A percentile compares a stretch with the other conserved stretches of the same genome.
Evolutionary conservation across 352 stramenopile species (phyloP).

Genomic region (Phytophthora pisi): DNA sequence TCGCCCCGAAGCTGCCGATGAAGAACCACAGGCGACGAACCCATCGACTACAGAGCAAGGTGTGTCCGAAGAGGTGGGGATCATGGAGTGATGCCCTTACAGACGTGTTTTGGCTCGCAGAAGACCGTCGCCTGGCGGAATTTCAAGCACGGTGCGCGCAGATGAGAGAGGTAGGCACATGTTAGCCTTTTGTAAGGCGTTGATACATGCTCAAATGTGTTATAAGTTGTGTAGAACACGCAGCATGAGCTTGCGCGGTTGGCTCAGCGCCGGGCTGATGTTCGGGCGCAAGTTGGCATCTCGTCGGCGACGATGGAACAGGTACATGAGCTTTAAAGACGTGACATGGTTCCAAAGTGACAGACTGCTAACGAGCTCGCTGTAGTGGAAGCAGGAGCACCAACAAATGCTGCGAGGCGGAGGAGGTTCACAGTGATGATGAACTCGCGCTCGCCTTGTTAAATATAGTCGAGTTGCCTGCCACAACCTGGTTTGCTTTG

Average conservation of each 20-base stretch:
- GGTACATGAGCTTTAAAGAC: slow-evolving; percentile 3
- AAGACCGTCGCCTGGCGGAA: slow-evolving; percentile 22
- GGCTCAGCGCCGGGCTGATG: slow-evolving; percentile 18
- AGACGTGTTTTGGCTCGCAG: slow-evolving; percentile 8
- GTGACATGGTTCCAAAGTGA: no score
- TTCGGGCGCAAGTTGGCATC: slow-evolving; percentile 35
- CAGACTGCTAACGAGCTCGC: background rate
- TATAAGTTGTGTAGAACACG: slow-evolving; percentile 15
- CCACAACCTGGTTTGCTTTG: background rate
- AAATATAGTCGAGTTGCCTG: slow-evolving; percentile 29
- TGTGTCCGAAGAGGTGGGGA: background rate
- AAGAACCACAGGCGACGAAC: slow-evolving; percentile 1
- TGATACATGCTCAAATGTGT: background rate
- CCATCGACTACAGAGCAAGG: slow-evolving; percentile 15
- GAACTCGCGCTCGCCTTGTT: slow-evolving; percentile 9
- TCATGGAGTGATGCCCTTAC: background rate
- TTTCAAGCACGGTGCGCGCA: slow-evolving; percentile 33
- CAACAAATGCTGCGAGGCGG: slow-evolving; percentile 37
- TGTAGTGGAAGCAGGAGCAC: slow-evolving; percentile 43
- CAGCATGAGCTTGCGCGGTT: slow-evolving; percentile 35
- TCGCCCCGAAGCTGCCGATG: slow-evolving; percentile 9
- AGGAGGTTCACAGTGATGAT: slow-evolving; percentile 1
- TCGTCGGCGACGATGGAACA: slow-evolving; percentile 35
- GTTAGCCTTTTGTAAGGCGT: background rate
- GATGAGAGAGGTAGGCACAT: slow-evolving; percentile 26